A percentile compares a stretch with the other conserved stretches of the same genome.
These are phyloP conservation scores for Tremella yokohamensis DNA, from an alignment of 768 basidiomycete species.

Conservation along the genomic window DNA sequence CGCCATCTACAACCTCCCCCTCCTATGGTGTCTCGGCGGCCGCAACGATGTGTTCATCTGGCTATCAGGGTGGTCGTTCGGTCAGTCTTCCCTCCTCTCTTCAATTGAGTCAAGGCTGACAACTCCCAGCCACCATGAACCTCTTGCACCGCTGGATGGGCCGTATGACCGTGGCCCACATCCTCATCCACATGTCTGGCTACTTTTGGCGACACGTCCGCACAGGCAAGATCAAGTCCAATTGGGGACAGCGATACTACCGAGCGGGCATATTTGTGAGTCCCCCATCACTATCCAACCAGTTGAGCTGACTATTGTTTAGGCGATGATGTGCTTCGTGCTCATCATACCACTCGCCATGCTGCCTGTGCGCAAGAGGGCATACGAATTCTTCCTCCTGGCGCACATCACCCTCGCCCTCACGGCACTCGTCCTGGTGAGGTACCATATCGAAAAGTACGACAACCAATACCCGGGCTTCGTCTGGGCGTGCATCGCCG, in stretches of 20 bases:
- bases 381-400: slow-evolving; percentile 35
- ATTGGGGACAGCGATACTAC: too few relatives aligned
- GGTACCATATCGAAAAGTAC: slow-evolving; percentile 29
- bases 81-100: not conserved
- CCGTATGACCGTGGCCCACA: slow-evolving; percentile 16
- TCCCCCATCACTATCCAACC: too few relatives aligned
- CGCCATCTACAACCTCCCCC: slow-evolving; percentile 30
- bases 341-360: slow-evolving; percentile 29
- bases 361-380: slow-evolving; percentile 17
- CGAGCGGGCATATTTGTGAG: too few relatives aligned
- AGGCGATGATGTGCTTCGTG: slow-evolving; percentile 26
- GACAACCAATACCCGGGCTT: slow-evolving; percentile 26
- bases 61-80: slow-evolving; percentile 32
- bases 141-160: slow-evolving; percentile 31
- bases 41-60: slow-evolving; percentile 33
- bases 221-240: too few relatives aligned
- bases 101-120: not conserved
- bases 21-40: slow-evolving; percentile 31
- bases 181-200: slow-evolving; percentile 17
- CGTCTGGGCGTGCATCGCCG: slow-evolving; percentile 26
- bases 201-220: too few relatives aligned
- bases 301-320: too few relatives aligned
- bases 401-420: slow-evolving; percentile 27
- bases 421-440: slow-evolving; percentile 15
- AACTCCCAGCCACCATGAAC: slow-evolving; percentile 15